phyloP scores from a whole-genome alignment of 371 early-diverging fungal species.

The Rhizopus sp. region DNA sequence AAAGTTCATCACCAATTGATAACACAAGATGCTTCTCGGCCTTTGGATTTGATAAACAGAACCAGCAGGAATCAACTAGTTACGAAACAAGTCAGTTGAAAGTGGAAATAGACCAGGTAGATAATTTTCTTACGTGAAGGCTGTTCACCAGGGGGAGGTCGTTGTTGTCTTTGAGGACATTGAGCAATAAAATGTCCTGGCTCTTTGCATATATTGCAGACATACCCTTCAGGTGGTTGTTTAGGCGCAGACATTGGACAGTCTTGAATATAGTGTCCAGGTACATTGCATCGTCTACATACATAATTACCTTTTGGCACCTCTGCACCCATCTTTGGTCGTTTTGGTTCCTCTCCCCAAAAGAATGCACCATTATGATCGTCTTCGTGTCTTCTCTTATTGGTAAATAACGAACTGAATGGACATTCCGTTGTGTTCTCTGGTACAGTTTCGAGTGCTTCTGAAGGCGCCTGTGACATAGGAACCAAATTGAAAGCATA shows the following conservation, averaged over 20 bases:
- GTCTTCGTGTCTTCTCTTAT: slow-evolving; percentile 34
- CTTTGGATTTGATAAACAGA: slow-evolving; percentile 81
- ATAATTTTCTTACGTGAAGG: slow-evolving; percentile 19
- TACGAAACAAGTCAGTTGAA: background rate
- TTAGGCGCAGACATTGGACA: slow-evolving; percentile 21
- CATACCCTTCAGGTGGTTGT: slow-evolving; percentile 49
- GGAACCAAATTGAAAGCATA: slow-evolving; percentile 89
- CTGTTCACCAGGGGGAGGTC: slow-evolving; percentile 9
- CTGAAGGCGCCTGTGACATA: slow-evolving; percentile 48
- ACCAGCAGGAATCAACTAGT: slow-evolving; percentile 75
- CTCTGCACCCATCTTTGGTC: slow-evolving; percentile 23
- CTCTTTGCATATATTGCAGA: slow-evolving; percentile 57
- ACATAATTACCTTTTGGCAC: slow-evolving; percentile 47
- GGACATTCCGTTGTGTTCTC: slow-evolving; percentile 69
- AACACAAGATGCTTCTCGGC: slow-evolving; percentile 80
- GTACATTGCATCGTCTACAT: slow-evolving; percentile 55
- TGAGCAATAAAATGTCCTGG: slow-evolving; percentile 68
- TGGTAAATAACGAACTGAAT: slow-evolving; percentile 37
- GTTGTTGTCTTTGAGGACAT: slow-evolving; percentile 52
- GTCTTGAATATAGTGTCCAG: slow-evolving; percentile 44
- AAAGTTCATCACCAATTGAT: slow-evolving; percentile 71
- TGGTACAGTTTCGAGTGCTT: slow-evolving; percentile 40
- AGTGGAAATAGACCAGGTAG: background rate
- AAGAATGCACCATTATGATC: slow-evolving; percentile 33
- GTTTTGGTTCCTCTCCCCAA: slow-evolving; percentile 39